Evolutionary conservation across 2,329 filamentous ascomycete genomes (phyloP).

Genomic region (Nothophaeocryptopus gaeumannii): DNA sequence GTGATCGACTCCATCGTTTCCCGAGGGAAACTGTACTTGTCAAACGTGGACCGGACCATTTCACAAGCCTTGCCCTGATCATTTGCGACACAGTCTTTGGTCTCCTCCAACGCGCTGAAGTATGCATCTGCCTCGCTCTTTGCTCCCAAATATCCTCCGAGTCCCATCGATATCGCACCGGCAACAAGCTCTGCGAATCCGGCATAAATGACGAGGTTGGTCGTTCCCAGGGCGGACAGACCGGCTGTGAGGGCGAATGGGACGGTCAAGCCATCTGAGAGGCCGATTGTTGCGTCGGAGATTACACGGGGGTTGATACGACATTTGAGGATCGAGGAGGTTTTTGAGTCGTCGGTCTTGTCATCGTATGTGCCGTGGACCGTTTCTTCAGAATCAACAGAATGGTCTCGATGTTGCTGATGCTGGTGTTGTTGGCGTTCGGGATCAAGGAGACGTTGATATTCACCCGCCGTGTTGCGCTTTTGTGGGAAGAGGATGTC

Average conservation of each 20-base stretch:
- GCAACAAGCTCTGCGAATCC: slow-evolving; percentile 73
- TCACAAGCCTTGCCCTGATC: slow-evolving; percentile 42
- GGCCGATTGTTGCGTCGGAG: slow-evolving; percentile 58
- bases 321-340: neutral
- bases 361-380: neutral
- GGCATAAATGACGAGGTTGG: slow-evolving; percentile 50
- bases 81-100: slow-evolving; percentile 43
- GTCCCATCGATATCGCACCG: slow-evolving; percentile 73
- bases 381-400: slow-evolving; percentile 5
- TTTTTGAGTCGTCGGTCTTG: neutral
- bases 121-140: slow-evolving; percentile 52
- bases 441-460: slow-evolving; percentile 2
- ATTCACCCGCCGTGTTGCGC: no score
- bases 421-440: neutral
- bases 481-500: no score
- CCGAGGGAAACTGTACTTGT: slow-evolving; percentile 50
- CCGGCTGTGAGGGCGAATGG: slow-evolving; percentile 77
- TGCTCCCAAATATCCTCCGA: slow-evolving; percentile 70
- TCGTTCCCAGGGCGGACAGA: slow-evolving; percentile 51
- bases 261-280: slow-evolving; percentile 75
- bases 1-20: slow-evolving; percentile 48
- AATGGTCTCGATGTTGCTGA: neutral
- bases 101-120: slow-evolving; percentile 43
- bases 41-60: slow-evolving; percentile 37
- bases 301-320: slow-evolving; percentile 41